A percentile compares a stretch with the other conserved stretches of the same genome.
Evolutionary conservation across 176 grass and related monocot species (phyloP).

Genomic region (Hordeum marinum): DNA sequence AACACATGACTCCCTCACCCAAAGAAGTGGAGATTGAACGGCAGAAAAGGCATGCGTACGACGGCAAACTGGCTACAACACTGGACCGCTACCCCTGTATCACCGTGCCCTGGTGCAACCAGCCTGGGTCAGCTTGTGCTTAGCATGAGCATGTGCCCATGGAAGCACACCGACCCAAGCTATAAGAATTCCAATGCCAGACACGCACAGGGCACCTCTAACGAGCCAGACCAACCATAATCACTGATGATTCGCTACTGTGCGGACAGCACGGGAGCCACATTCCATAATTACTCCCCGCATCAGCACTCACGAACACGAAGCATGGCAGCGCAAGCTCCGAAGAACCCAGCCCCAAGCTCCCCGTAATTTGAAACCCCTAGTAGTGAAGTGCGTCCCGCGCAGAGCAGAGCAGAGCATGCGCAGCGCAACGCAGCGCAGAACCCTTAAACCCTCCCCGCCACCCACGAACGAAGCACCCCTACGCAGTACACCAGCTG

Average conservation of each 20-base stretch:
- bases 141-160: neutral
- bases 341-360: neutral
- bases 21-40: neutral
- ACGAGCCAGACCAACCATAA: no score
- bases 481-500: neutral
- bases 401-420: neutral
- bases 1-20: neutral
- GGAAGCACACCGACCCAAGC: neutral
- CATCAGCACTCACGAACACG: neutral
- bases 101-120: no score
- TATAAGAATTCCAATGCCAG: neutral
- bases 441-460: conserved; percentile 32
- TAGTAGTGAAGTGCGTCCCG: neutral
- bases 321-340: neutral
- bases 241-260: no score
- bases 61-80: no score
- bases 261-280: neutral
- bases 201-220: neutral
- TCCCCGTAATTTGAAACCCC: neutral
- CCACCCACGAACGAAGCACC: neutral
- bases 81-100: no score
- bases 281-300: neutral
- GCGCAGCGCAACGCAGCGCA: no score
- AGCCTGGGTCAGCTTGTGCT: neutral
- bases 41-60: neutral